Conservation (phyloP, 140 eudicot species). For the Stevia rebaudiana region DNA sequence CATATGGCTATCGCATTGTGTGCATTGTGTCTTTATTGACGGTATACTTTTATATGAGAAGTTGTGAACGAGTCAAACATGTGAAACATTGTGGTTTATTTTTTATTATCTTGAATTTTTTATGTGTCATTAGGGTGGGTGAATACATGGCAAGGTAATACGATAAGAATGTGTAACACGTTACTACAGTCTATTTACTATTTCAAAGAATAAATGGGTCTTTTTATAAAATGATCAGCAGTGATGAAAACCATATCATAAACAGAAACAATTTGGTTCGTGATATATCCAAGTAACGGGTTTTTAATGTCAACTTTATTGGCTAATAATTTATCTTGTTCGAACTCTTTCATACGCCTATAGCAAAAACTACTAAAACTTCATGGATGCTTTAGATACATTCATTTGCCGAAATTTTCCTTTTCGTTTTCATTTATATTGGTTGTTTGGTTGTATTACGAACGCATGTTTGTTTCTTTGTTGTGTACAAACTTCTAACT, state of each 20-base stretch:
- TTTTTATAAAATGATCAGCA: not conserved
- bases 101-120: not conserved
- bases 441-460: no score
- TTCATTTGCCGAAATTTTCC: not conserved
- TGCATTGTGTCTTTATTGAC: not conserved
- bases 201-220: not conserved
- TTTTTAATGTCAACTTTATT: not conserved
- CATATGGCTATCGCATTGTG: not conserved
- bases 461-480: no score
- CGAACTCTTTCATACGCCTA: not conserved
- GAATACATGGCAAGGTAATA: not conserved
- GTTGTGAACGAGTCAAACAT: not conserved
- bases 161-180: not conserved
- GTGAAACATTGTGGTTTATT: not conserved
- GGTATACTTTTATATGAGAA: not conserved
- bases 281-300: not conserved
- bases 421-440: not conserved
- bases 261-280: not conserved
- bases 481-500: not conserved
- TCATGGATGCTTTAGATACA: not conserved
- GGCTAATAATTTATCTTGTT: not conserved
- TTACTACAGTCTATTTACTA: not conserved
- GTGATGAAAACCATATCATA: not conserved
- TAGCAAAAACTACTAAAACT: not conserved
- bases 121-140: not conserved